A percentile compares a stretch with the other conserved stretches of the same genome.
Conservation (phyloP, 2,329 filamentous ascomycete species). For the Allantophomopsis cytisporea region DNA sequence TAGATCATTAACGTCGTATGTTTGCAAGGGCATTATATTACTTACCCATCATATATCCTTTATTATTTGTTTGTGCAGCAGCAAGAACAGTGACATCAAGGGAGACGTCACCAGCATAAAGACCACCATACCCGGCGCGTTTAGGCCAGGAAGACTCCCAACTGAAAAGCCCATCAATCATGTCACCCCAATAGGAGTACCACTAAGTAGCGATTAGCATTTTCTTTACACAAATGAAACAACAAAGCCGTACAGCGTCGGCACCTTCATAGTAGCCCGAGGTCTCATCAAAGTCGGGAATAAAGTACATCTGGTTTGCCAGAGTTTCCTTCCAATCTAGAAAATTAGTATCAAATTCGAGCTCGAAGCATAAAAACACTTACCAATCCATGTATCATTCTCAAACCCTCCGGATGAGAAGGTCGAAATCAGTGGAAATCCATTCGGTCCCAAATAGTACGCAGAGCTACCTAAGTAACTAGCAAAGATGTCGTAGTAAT, state of each 20-base stretch:
- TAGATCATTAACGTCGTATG: no score
- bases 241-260: not conserved
- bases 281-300: constrained; percentile 20
- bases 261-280: constrained; percentile 18
- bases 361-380: no score
- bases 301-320: constrained; percentile 17
- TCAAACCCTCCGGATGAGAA: constrained; percentile 2
- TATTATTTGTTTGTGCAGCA: constrained; percentile 11
- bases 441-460: constrained; percentile 15
- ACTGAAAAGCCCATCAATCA: constrained; percentile 19
- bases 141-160: constrained; percentile 24
- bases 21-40: no score
- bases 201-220: constrained; percentile 4
- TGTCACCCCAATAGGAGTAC: no score
- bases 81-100: constrained; percentile 13
- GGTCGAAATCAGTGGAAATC: constrained; percentile 17
- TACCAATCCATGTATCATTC: no score
- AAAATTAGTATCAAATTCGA: no score
- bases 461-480: constrained; percentile 13
- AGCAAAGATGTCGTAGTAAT: constrained; percentile 8
- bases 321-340: constrained; percentile 14
- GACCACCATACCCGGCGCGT: constrained; percentile 6
- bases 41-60: constrained; percentile 22
- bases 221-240: no score
- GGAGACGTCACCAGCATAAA: constrained; percentile 13